phyloP scores from a whole-genome alignment of 2,329 filamentous ascomycete genomes.

The Fusarium drepaniforme region DNA sequence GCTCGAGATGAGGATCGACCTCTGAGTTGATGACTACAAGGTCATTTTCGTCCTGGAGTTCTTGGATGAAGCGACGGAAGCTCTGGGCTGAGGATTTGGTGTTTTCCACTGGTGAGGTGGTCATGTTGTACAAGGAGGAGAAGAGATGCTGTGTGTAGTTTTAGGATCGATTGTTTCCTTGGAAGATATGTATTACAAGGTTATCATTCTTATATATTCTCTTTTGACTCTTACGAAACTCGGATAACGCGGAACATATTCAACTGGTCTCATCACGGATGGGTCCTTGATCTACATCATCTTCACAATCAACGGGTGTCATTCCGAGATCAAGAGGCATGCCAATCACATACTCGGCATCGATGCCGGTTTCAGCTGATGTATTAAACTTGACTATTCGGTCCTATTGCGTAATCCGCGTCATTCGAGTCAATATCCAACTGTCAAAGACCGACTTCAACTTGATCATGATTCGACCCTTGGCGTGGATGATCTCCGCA shows the following conservation, averaged over 20 bases:
- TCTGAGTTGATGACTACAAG: background rate
- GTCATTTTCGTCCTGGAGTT: background rate
- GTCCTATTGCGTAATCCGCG: background rate
- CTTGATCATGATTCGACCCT: background rate
- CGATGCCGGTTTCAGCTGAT: background rate
- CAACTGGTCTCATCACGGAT: background rate
- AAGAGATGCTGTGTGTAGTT: background rate
- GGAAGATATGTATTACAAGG: background rate
- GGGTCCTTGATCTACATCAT: background rate
- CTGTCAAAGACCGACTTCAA: background rate
- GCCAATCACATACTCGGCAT: background rate
- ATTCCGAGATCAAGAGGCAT: background rate
- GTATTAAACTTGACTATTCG: background rate
- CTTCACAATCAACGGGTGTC: background rate
- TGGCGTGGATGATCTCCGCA: background rate
- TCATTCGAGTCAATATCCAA: background rate
- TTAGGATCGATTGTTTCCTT: background rate
- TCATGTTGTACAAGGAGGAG: background rate
- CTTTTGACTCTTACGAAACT: too few relatives aligned
- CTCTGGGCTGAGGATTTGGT: background rate
- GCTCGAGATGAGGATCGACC: background rate
- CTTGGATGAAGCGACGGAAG: background rate
- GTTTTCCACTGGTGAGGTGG: background rate
- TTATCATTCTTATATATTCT: background rate
- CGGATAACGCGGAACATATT: too few relatives aligned